Evolutionary conservation across 768 basidiomycete genomes (phyloP), one percentile per base, ranked within the genome.

Genomic region (Boletus patriciae): DNA sequence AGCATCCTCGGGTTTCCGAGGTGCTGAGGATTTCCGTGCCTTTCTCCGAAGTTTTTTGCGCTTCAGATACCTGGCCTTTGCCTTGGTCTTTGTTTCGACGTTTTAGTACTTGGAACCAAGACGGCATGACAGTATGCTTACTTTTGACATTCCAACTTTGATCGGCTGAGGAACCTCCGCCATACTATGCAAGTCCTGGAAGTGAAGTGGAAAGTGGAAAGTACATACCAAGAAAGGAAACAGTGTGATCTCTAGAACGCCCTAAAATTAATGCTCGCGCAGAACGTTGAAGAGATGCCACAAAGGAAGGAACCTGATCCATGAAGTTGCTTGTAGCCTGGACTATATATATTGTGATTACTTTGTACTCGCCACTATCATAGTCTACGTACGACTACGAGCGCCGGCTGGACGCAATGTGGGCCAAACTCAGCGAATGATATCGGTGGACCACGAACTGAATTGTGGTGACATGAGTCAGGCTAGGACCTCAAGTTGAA

Each of bases 11-110:
- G 60, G 53, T 18, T 72, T 67, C 21, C 57, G 61, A 27, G 71
- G 61, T 23, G 67, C 64, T 10, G 70, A 65, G 23, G 63, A 49
- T 48, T 76, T 80, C 57, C 73, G 73, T 48, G 73, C 76, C 72
- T 87, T 89, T 67, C 82, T 80, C 53, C 86, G 78, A 49, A 82
- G 78, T 60, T 83, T 83, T 74, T 93, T 93, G 48, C 83, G 83
- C 66, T 82, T 85, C 42, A 91, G 75, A 68, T 93, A 91, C 57
- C 85, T 77, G 62, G 83, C 72, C 69, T 91, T 89, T 2, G 88
- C 86, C 54, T 80, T 86, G 1, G 90, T 89, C 73, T 88, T 88
- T 44, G 68, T 68, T 85, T 62, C 2, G 33, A 34, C 13, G 9
- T 33, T 38, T 68, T 31, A 58, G 41, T 27, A 15, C 36, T 19